A percentile compares a stretch with the other conserved stretches of the same genome.
Evolutionary conservation across 1,139 yeast species (phyloP).

Genomic region (Nematodospora anomalae): DNA sequence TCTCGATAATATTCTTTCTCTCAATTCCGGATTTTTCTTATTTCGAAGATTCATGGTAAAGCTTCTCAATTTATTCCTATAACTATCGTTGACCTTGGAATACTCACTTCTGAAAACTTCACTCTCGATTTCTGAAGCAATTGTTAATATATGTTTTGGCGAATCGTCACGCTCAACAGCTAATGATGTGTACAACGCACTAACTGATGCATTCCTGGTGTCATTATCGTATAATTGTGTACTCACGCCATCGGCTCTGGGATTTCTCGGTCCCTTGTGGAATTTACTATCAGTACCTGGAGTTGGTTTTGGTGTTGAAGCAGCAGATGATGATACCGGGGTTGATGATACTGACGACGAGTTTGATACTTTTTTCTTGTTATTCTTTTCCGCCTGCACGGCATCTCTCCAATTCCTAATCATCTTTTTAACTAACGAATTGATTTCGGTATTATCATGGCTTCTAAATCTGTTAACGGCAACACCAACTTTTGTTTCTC

Average conservation of each 20-base stretch:
- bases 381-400: slow-evolving; percentile 72
- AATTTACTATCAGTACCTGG: slow-evolving; percentile 12
- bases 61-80: slow-evolving; percentile 80
- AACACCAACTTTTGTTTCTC: slow-evolving; percentile 97
- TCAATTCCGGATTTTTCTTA: slow-evolving; percentile 82
- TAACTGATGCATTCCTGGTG: slow-evolving; percentile 81
- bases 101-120: slow-evolving; percentile 65
- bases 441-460: slow-evolving; percentile 64
- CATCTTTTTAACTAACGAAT: slow-evolving; percentile 73
- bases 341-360: slow-evolving; percentile 8
- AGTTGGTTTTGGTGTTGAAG: slow-evolving; percentile 5
- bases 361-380: slow-evolving; percentile 26
- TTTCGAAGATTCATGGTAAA: slow-evolving; percentile 84
- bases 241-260: slow-evolving; percentile 77
- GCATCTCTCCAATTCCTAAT: slow-evolving; percentile 89
- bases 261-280: slow-evolving; percentile 61
- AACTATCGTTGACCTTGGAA: slow-evolving; percentile 54
- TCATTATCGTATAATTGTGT: slow-evolving; percentile 68
- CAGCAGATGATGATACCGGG: slow-evolving; percentile 6
- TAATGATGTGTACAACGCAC: slow-evolving; percentile 83
- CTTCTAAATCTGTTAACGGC: slow-evolving; percentile 87
- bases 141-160: slow-evolving; percentile 53
- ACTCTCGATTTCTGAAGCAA: slow-evolving; percentile 71
- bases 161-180: slow-evolving; percentile 71
- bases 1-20: slow-evolving; percentile 66